Base-by-base conservation (phyloP, 495 filamentous ascomycete genomes). In the Hyaloscypha bicolor region DNA sequence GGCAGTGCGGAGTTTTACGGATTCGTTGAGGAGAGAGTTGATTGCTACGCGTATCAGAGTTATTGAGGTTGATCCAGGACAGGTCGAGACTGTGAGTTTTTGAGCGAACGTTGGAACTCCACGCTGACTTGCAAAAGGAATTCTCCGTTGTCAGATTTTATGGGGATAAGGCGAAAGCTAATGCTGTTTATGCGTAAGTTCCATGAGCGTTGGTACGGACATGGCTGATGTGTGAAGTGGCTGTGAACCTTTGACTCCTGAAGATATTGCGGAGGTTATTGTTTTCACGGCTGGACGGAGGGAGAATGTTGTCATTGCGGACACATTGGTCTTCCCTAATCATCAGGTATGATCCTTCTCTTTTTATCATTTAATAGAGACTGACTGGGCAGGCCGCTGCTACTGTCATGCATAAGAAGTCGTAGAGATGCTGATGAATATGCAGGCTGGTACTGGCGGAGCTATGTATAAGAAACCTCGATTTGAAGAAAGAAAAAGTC, bases 231-330 rank as follows among this genome's bases (percentile, higher is more conserved):
- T 61, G n/a, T 8, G 22, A 65, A 94, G 91, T 63, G 91, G 90
- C 56, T 89, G 86, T 68, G 94, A 97, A 58, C 95, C 95, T n/a
- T 80, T 99, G 67, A 97, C 93, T 3, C 92, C 93, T 0, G 93
- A 96, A 39, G 95, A 99, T 73, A 96, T 99, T 71, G 95, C 94
- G 21, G 95, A 98, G 77, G 86, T 97, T 31, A 83, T 97, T 32
- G 95, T 99, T 31, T 99, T 99, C 72, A 86, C 90, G 53, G 95
- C 92, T 31, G 89, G 91, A 5, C 86, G 95, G 69, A 85, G 90
- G 67, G 94, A 99, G 83, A 98, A 98, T 76, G 95, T 98, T 21
- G 93, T 99, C 9, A 77, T 99, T 70, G 95, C 95, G 6, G 95
- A 99, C 77, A 92, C 93, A 37, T 76, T 99, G 52, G 81, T 99